Evolutionary conservation across 1,139 yeast species (phyloP), one percentile per base, ranked within the genome.

Genomic region (Hansenula lynferdii): DNA sequence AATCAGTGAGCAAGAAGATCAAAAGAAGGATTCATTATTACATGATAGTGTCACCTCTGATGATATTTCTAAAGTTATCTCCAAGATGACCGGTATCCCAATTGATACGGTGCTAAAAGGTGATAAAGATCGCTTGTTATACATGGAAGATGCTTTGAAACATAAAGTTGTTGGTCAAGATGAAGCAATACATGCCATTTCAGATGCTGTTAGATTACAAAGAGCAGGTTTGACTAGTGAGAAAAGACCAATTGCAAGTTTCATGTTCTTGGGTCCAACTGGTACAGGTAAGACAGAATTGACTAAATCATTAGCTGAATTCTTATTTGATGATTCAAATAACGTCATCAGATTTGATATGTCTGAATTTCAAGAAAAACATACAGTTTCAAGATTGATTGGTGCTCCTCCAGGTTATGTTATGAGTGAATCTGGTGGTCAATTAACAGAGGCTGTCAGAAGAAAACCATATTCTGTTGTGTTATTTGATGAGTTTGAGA

Each of bases 331-430:
- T 56, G 92, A 90, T 60, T 89, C 85, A 53, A 72, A 78, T 34
- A 77, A 96, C 7, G 90, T 92, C 21, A 77, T 89, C 25, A 72
- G 97, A 50, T 90, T 92, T 59, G 98, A 92, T 60, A 92, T 92
- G 97, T 85, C 96, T 19, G 98, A 92, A 60, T 92, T 90, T 61
- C 97, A 90, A 64, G 98, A 92, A 58, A 85, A 85, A 58, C 97
- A 89, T 61, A 73, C 95, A 0, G 80, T 90, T 11, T 84, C 96
- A 29, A 75, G 97, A 48, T 72, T 92, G 44, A 87, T 92, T 51
- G 98, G 98, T 34, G 92, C 97, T 0, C 98, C 98, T 8, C 98
- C 98, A 14, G 97, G 97, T 9, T 92, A 92, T 58, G 97, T 92
- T 25, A 95, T 97, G 35, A 90, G 89, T 62, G 98, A 92, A 54